A percentile compares a stretch with the other conserved stretches of the same genome.
Evolutionary conservation across 345 rosid species (phyloP).

Genomic region (Durio zibethinus): DNA sequence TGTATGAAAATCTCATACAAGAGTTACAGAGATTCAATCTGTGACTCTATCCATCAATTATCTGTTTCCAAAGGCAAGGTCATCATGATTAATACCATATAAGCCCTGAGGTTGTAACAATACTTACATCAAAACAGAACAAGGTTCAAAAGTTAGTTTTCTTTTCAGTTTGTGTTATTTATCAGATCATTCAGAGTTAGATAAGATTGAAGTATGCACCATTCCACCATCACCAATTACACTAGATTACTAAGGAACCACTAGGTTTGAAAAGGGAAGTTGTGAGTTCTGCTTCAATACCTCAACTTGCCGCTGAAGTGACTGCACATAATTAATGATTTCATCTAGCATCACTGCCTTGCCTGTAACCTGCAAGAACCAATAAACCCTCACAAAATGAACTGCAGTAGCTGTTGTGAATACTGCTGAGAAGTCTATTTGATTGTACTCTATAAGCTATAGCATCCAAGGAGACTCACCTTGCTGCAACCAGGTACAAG

Average conservation of each 20-base stretch:
- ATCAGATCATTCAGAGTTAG: background rate
- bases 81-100: background rate
- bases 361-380: constrained; percentile 73
- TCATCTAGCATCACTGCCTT: constrained; percentile 99
- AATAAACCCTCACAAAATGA: constrained; percentile 17
- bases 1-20: background rate
- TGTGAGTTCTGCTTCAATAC: constrained; percentile 31
- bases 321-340: constrained; percentile 96
- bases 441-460: background rate
- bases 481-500: constrained; percentile 98
- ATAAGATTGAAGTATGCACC: background rate
- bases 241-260: background rate
- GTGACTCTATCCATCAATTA: constrained; percentile 1
- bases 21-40: background rate
- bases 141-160: background rate
- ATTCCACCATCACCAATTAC: background rate
- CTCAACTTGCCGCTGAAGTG: constrained; percentile 97
- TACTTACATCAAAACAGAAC: background rate
- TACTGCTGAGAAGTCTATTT: background rate
- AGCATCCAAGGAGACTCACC: constrained; percentile 41
- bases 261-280: background rate
- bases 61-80: background rate
- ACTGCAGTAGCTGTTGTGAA: constrained; percentile 1
- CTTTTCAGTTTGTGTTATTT: background rate
- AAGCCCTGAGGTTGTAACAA: background rate